Conservation (phyloP, 129 eudicot genomes). For the Flaveria linearis region DNA sequence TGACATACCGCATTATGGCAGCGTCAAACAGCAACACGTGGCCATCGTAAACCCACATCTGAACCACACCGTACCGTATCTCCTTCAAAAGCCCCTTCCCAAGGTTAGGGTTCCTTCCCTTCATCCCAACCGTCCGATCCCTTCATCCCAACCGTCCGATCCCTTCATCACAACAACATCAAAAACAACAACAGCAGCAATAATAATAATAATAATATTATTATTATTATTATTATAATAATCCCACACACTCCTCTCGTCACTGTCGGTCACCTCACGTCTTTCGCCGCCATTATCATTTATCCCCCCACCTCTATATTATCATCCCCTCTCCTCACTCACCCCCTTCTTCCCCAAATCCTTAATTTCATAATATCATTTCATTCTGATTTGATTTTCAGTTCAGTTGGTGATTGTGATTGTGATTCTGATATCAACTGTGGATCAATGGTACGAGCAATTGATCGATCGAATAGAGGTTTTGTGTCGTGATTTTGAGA, state of each 20-base stretch:
- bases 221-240: too few relatives aligned
- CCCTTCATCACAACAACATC: too few relatives aligned
- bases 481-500: neutral
- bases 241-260: too few relatives aligned
- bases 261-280: neutral
- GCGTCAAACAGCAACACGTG: constrained; percentile 22
- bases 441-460: neutral
- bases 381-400: neutral
- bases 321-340: neutral
- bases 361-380: neutral
- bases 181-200: too few relatives aligned
- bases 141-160: constrained; percentile 26
- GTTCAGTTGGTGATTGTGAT: neutral
- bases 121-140: constrained; percentile 30
- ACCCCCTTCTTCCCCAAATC: too few relatives aligned
- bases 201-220: too few relatives aligned
- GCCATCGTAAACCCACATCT: neutral
- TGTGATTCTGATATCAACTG: neutral
- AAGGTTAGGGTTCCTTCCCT: constrained; percentile 13
- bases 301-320: neutral
- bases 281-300: constrained; percentile 18
- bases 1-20: too few relatives aligned
- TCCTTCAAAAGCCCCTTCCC: neutral
- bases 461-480: neutral
- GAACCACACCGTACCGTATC: neutral